phyloP scores from a whole-genome alignment of 208 protist species.

The Lotmaria passim region DNA sequence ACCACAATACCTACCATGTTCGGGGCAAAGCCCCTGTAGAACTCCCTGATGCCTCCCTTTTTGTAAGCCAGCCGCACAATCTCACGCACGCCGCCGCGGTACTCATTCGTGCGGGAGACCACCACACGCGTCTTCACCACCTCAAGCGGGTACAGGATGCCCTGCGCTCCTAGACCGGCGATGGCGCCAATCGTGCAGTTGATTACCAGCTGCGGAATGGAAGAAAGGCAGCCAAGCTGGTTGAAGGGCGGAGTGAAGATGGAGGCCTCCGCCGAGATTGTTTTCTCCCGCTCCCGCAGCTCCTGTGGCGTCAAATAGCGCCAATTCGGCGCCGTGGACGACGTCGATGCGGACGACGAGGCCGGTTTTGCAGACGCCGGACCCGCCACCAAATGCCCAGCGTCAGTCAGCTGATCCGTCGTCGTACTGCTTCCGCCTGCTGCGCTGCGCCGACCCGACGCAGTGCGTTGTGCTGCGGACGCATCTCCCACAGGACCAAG shows the following conservation, averaged over 20 bases:
- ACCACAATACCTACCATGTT: slow-evolving; percentile 90
- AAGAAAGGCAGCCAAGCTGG: slow-evolving; percentile 37
- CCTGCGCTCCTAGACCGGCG: slow-evolving; percentile 87
- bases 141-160: slow-evolving; percentile 89
- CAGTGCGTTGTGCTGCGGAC: no score
- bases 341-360: neutral
- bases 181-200: slow-evolving; percentile 87
- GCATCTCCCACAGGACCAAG: no score
- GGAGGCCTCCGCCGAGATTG: slow-evolving; percentile 51
- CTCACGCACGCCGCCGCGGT: slow-evolving; percentile 64
- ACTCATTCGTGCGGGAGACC: slow-evolving; percentile 77
- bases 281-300: slow-evolving; percentile 26
- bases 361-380: no score
- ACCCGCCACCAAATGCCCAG: no score
- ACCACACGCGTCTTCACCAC: slow-evolving; percentile 91
- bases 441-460: no score
- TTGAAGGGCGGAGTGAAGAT: slow-evolving; percentile 73
- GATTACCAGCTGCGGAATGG: slow-evolving; percentile 70
- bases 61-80: slow-evolving; percentile 67
- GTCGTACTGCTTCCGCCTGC: no score
- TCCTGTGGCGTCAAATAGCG: slow-evolving; percentile 5
- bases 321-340: neutral
- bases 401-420: no score
- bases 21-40: slow-evolving; percentile 82
- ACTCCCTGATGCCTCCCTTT: slow-evolving; percentile 74